phyloP scores from a whole-genome alignment of 106 monocot genomes.

The Dendrobium officinale region DNA sequence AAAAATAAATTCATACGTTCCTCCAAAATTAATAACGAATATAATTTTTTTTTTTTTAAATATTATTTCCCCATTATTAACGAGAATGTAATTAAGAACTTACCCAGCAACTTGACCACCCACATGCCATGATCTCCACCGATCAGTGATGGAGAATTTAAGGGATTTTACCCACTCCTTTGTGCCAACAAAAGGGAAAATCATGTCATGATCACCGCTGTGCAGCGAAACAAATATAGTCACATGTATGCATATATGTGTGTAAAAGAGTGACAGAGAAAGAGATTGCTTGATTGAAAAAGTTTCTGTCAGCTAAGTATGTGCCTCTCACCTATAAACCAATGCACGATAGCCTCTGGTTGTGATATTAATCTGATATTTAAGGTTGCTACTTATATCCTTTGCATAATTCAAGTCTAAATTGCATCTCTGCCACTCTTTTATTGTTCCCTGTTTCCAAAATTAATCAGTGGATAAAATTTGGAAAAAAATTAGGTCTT shows the following conservation, averaged over 20 bases:
- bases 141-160: slow-evolving; percentile 25
- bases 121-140: slow-evolving; percentile 45
- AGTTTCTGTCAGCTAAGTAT: too few species aligned
- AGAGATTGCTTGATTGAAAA: too few species aligned
- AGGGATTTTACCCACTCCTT: slow-evolving; percentile 46
- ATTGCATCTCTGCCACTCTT: slow-evolving; percentile 17
- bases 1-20: background rate
- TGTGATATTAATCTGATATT: slow-evolving; percentile 24
- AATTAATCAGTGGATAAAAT: too few species aligned
- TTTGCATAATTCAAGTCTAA: slow-evolving; percentile 1
- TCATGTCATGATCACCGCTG: slow-evolving; percentile 13
- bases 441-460: background rate
- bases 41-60: too few species aligned
- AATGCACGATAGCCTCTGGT: slow-evolving; percentile 24
- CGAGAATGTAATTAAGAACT: background rate
- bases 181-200: slow-evolving; percentile 44
- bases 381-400: slow-evolving; percentile 3
- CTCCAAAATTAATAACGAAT: background rate
- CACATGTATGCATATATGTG: background rate
- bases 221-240: too few species aligned
- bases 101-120: slow-evolving; percentile 35
- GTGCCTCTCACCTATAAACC: slow-evolving; percentile 2
- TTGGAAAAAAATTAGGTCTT: too few species aligned
- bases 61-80: too few species aligned
- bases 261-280: too few species aligned